Evolutionary conservation across 2,329 filamentous ascomycete genomes (phyloP).

Genomic region (Diaporthe australafricana): DNA sequence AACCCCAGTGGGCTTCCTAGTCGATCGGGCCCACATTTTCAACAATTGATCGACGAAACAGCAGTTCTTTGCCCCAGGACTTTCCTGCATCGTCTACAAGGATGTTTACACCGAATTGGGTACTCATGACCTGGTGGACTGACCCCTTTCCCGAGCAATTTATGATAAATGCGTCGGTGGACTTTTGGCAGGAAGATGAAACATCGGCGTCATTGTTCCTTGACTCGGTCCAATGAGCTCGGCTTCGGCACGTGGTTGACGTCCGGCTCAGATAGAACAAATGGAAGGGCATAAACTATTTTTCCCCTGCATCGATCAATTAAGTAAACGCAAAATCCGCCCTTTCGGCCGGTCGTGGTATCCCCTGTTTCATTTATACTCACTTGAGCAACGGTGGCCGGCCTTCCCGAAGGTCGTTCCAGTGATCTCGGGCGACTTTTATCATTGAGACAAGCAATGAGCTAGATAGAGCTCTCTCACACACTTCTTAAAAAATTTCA

Average conservation of each 20-base stretch:
- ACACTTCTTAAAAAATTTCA: too few relatives aligned
- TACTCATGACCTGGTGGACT: too few relatives aligned
- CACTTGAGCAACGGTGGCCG: neutral
- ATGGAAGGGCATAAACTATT: neutral
- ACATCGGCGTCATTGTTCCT: neutral
- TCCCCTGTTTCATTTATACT: constrained; percentile 13
- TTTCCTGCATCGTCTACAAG: constrained; percentile 4
- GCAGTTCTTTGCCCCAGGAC: neutral
- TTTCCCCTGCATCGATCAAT: neutral
- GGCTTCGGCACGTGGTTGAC: neutral
- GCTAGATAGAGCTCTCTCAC: too few relatives aligned
- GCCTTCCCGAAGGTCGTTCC: neutral
- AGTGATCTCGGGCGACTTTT: too few relatives aligned
- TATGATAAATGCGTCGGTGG: constrained; percentile 2
- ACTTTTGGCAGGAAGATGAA: too few relatives aligned
- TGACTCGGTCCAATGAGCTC: constrained; percentile 1
- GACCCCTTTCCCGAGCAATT: neutral
- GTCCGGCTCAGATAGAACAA: neutral
- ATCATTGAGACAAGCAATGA: too few relatives aligned
- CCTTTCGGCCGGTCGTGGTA: neutral
- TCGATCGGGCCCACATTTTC: neutral
- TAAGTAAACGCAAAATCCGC: neutral
- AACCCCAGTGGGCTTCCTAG: neutral
- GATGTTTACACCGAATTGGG: neutral
- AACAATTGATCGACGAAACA: constrained; percentile 7